A percentile compares a stretch with the other conserved stretches of the same genome.
phyloP scores from a whole-genome alignment of 2,329 filamentous ascomycete species.

The Aspergillus nomiae region DNA sequence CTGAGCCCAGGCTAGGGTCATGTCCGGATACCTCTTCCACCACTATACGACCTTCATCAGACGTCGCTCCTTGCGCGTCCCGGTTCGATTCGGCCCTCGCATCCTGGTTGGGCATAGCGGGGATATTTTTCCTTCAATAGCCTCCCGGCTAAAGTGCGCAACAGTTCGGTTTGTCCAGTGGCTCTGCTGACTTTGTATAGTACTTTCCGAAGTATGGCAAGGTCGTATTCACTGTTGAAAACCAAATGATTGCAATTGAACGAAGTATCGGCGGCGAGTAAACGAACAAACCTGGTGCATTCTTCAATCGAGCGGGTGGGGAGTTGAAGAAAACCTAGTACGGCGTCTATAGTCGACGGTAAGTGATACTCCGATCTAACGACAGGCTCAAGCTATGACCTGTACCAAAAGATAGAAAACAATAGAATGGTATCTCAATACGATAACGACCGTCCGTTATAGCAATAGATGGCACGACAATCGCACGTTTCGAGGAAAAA shows the following conservation, averaged over 20 bases:
- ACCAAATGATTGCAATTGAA: not conserved
- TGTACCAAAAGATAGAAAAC: not conserved
- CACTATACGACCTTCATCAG: constrained; percentile 9
- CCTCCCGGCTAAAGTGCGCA: not conserved
- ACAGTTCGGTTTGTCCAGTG: not conserved
- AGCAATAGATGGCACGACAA: not conserved
- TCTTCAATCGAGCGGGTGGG: not conserved
- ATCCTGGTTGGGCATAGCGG: constrained; percentile 22
- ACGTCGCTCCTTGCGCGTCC: constrained; percentile 11
- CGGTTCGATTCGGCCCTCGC: constrained; percentile 15
- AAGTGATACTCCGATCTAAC: not conserved
- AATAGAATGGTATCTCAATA: not conserved
- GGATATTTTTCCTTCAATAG: not conserved
- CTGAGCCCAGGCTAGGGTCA: not conserved
- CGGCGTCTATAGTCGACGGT: not conserved
- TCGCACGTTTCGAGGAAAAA: not conserved
- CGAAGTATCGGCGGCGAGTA: not conserved
- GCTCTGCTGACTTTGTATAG: not conserved
- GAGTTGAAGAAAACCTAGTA: not conserved
- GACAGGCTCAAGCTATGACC: not conserved
- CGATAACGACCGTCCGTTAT: not conserved
- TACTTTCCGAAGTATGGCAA: not conserved
- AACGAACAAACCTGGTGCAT: not conserved
- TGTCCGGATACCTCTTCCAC: constrained; percentile 1
- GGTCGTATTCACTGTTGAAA: not conserved